Conservation (phyloP, 202 grass and related monocot genomes). For the Eragrostis tef region DNA sequence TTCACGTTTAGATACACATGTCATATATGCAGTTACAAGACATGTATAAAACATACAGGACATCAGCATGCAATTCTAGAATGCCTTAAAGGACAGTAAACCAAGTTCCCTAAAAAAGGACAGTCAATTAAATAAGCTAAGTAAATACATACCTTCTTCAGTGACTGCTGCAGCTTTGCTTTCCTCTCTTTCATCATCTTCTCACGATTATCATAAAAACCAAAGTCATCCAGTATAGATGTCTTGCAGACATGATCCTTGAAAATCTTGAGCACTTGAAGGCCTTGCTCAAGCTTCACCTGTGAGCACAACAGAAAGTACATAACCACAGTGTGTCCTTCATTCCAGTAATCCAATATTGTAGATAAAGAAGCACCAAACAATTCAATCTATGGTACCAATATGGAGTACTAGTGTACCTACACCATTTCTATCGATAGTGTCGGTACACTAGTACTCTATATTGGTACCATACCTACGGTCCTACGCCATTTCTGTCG, state of each 20-base stretch:
- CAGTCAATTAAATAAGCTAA: neutral
- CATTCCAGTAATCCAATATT: constrained; percentile 36
- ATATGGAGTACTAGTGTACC: neutral
- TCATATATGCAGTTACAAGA: neutral
- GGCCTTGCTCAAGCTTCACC: constrained; percentile 70
- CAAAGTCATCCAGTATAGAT: constrained; percentile 82
- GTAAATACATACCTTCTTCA: constrained; percentile 55
- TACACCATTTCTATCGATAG: neutral
- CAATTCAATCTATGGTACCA: constrained; percentile 7
- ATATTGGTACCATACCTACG: neutral
- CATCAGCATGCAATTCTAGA: neutral
- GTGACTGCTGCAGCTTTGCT: constrained; percentile 57
- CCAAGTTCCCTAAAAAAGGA: neutral
- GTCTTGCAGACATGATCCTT: constrained; percentile 74
- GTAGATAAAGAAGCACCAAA: neutral
- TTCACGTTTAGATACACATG: neutral
- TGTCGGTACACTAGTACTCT: neutral
- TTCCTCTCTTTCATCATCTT: constrained; percentile 74
- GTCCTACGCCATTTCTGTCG: neutral
- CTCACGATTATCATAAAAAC: constrained; percentile 78
- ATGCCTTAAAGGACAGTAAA: neutral
- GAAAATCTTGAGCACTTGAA: constrained; percentile 76
- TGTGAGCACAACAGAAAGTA: constrained; percentile 44
- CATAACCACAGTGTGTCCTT: constrained; percentile 11
- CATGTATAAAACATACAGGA: constrained; percentile 9